phyloP scores from a whole-genome alignment of 2,329 filamentous ascomycete species.

The Pseudopyrenochaeta lycopersici region DNA sequence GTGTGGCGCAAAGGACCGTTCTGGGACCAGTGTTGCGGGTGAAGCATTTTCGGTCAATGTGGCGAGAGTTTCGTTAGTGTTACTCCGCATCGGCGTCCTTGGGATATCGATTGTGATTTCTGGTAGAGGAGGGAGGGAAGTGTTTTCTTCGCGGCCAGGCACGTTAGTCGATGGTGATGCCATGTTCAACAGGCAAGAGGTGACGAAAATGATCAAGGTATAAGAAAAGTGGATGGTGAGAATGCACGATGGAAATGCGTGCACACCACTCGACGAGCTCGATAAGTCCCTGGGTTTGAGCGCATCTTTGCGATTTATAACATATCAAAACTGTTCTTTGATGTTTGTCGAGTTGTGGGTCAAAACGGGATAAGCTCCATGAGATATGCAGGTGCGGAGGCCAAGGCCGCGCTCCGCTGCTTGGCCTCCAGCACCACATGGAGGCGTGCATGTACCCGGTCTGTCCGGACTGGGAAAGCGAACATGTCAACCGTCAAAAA shows the following conservation, averaged over 20 bases:
- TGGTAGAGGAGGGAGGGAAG: constrained; percentile 27
- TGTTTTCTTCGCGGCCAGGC: constrained; percentile 23
- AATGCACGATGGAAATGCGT: not conserved
- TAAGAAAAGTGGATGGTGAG: constrained; percentile 2
- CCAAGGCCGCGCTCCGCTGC: constrained; percentile 19
- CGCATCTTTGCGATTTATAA: constrained; percentile 19
- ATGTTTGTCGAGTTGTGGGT: constrained; percentile 10
- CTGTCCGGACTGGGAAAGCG: not conserved
- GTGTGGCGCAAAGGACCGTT: constrained; percentile 22
- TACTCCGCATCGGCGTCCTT: constrained; percentile 24
- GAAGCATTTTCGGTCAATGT: constrained; percentile 29
- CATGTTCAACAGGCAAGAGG: constrained; percentile 30
- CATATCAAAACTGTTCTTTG: constrained; percentile 12
- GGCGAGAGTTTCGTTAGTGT: constrained; percentile 31
- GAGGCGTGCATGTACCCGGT: not conserved
- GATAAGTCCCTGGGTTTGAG: not conserved
- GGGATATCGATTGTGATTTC: constrained; percentile 37
- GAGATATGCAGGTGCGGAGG: constrained; percentile 25
- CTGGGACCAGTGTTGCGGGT: constrained; percentile 31
- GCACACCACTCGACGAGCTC: constrained; percentile 12
- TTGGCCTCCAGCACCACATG: constrained; percentile 13
- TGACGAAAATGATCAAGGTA: not conserved
- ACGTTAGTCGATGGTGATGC: constrained; percentile 21
- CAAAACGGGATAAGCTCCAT: constrained; percentile 7
- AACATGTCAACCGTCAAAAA: constrained; percentile 1